Percentiles rank a stretch among this genome's conserved stretches.
These are phyloP conservation scores for Aspergillus quadricinctus DNA, from an alignment of 2,329 filamentous ascomycete genomes.

Conservation along the genomic window DNA sequence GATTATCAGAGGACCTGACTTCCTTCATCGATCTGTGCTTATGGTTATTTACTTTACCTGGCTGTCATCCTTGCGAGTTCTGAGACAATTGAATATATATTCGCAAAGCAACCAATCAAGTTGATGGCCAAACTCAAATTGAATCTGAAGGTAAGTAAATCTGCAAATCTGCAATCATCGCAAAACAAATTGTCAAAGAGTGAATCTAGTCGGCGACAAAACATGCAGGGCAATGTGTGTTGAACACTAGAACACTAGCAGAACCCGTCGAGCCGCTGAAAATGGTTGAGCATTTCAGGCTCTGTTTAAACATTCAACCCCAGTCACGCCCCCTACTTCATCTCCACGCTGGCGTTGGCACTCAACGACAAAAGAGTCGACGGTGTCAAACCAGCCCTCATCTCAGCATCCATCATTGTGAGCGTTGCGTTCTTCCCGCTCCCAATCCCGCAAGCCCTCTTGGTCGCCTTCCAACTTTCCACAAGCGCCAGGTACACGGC, in stretches of 20 bases:
- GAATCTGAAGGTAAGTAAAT: neutral
- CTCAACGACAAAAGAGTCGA: conserved; percentile 20
- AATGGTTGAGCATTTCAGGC: conserved; percentile 10
- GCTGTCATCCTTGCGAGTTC: neutral
- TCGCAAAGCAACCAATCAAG: neutral
- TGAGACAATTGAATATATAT: neutral
- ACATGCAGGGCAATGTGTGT: conserved; percentile 7
- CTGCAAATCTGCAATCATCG: neutral
- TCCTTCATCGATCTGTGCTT: neutral
- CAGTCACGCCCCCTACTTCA: too few relatives aligned
- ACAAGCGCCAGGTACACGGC: conserved; percentile 58
- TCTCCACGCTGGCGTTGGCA: conserved; percentile 20
- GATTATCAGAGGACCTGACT: too few relatives aligned
- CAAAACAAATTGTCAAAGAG: neutral
- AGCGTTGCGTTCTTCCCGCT: conserved; percentile 29
- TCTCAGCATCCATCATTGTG: conserved; percentile 31
- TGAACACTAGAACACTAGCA: conserved; percentile 7
- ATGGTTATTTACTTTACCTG: neutral
- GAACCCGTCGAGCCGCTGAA: neutral
- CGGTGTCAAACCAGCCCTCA: conserved; percentile 23
- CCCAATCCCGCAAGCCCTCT: conserved; percentile 44
- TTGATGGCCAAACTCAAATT: neutral
- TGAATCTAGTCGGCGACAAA: conserved; percentile 10
- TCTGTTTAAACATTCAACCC: neutral
- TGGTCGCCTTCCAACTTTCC: conserved; percentile 63